Conservation (phyloP, 2,329 filamentous ascomycete species). For the Scedosporium apiospermum region DNA sequence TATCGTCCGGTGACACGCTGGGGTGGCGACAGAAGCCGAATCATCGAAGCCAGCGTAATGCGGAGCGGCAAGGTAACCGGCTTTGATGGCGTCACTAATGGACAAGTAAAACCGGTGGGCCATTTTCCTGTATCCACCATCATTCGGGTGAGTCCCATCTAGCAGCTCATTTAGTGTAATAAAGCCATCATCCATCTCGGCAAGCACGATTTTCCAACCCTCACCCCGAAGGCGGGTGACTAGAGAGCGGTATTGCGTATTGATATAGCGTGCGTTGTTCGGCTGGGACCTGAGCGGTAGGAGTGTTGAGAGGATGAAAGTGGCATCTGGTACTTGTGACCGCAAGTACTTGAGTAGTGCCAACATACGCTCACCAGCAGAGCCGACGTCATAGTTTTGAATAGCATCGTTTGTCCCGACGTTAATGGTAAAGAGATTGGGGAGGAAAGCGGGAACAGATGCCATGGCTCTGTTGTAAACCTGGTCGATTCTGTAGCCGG, state of each 20-base stretch:
- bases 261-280: constrained; percentile 20
- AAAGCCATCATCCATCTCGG: constrained; percentile 1
- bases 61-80: constrained; percentile 9
- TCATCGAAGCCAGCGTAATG: constrained; percentile 5
- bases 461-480: constrained; percentile 1
- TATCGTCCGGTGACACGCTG: background rate
- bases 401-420: constrained; percentile 16
- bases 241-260: constrained; percentile 18
- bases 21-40: background rate
- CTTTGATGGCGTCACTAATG: constrained; percentile 16
- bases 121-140: constrained; percentile 31
- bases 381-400: constrained; percentile 8
- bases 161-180: constrained; percentile 22
- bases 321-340: constrained; percentile 8
- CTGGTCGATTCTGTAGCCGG: constrained; percentile 8
- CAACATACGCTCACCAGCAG: constrained; percentile 10
- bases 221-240: too few species aligned
- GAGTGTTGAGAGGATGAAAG: constrained; percentile 13
- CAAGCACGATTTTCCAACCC: background rate
- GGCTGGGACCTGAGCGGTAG: constrained; percentile 15
- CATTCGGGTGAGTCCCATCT: constrained; percentile 29
- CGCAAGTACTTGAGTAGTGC: constrained; percentile 12
- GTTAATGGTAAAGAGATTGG: constrained; percentile 16
- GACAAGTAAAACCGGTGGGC: constrained; percentile 24
- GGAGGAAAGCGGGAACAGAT: constrained; percentile 5